These are phyloP conservation scores for Lavandula angustifolia DNA, from an alignment of 257 asterid species.

Conservation along the genomic window DNA sequence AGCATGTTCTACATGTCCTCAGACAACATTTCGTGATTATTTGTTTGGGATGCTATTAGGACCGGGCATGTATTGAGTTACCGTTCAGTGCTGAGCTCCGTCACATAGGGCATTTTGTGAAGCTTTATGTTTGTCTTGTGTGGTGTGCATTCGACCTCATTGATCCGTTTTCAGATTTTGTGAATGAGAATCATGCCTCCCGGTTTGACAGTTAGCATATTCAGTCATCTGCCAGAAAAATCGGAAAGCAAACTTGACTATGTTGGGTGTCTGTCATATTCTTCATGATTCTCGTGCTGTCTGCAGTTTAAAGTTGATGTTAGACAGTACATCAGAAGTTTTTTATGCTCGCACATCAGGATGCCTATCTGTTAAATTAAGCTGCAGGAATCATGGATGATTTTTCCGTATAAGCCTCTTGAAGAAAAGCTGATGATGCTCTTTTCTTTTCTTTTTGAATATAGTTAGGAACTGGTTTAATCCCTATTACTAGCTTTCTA, in stretches of 20 bases:
- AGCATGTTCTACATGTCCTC: constrained; percentile 5
- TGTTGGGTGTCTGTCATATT: constrained; percentile 1
- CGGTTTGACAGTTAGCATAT: constrained; percentile 18
- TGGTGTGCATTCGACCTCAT: constrained; percentile 16
- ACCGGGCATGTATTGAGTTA: constrained; percentile 16
- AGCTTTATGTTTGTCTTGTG: constrained; percentile 24
- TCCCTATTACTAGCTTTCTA: constrained; percentile 5
- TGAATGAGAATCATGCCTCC: constrained; percentile 20
- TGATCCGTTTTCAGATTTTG: constrained; percentile 16
- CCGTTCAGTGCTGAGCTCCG: constrained; percentile 21
- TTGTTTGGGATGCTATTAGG: constrained; percentile 18
- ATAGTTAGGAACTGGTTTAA: not conserved
- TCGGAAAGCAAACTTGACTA: constrained; percentile 3
- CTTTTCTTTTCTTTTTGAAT: not conserved
- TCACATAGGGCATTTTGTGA: constrained; percentile 33
- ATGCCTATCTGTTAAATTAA: not conserved
- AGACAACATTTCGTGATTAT: not conserved
- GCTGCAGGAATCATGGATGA: constrained; percentile 21
- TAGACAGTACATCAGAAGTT: constrained; percentile 18
- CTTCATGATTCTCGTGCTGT: constrained; percentile 20
- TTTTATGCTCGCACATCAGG: constrained; percentile 12
- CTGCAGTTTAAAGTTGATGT: constrained; percentile 19
- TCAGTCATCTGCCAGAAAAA: constrained; percentile 14
- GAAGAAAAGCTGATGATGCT: constrained; percentile 11
- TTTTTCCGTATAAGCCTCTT: constrained; percentile 24